phyloP scores from a whole-genome alignment of 352 stramenopile species.

The Pythium brassicae region DNA sequence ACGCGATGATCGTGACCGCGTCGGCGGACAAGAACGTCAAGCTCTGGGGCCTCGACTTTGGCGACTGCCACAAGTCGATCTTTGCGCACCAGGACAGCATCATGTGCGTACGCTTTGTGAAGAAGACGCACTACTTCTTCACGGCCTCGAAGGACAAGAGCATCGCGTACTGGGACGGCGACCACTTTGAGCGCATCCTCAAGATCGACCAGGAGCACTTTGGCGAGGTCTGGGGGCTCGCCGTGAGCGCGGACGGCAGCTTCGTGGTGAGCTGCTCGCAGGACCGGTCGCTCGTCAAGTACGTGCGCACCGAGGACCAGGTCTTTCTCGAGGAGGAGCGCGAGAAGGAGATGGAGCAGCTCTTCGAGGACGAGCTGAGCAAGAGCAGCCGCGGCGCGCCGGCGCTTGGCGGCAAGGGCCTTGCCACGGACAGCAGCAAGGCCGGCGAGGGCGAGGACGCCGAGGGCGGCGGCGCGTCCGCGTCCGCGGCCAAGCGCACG shows the following conservation, averaged over 20 bases:
- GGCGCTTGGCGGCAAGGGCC: slow-evolving; percentile 60
- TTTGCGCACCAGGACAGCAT: slow-evolving; percentile 98
- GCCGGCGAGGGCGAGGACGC: slow-evolving; percentile 34
- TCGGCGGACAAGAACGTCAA: slow-evolving; percentile 99
- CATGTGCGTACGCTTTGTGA: slow-evolving; percentile 95
- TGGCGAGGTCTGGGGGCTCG: slow-evolving; percentile 84
- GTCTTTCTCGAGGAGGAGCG: slow-evolving; percentile 99
- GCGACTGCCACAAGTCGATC: slow-evolving; percentile 98
- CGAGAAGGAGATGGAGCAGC: slow-evolving; percentile 93
- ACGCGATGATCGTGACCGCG: slow-evolving; percentile 95
- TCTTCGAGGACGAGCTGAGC: slow-evolving; percentile 93
- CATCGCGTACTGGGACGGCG: slow-evolving; percentile 97
- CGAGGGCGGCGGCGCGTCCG: slow-evolving; percentile 56
- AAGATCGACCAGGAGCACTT: slow-evolving; percentile 78
- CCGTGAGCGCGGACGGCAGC: slow-evolving; percentile 89
- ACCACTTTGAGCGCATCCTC: slow-evolving; percentile 94
- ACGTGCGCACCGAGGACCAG: slow-evolving; percentile 93
- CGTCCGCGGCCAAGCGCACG: slow-evolving; percentile 89
- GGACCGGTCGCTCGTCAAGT: slow-evolving; percentile 97
- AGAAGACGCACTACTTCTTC: slow-evolving; percentile 98
- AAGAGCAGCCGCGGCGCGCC: slow-evolving; percentile 65
- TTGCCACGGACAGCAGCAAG: too few relatives aligned
- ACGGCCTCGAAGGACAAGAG: slow-evolving; percentile 97
- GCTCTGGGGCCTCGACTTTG: slow-evolving; percentile 99
- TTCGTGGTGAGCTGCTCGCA: slow-evolving; percentile 96